phyloP scores from a whole-genome alignment of 106 monocot species.

The Posidonia australis region DNA sequence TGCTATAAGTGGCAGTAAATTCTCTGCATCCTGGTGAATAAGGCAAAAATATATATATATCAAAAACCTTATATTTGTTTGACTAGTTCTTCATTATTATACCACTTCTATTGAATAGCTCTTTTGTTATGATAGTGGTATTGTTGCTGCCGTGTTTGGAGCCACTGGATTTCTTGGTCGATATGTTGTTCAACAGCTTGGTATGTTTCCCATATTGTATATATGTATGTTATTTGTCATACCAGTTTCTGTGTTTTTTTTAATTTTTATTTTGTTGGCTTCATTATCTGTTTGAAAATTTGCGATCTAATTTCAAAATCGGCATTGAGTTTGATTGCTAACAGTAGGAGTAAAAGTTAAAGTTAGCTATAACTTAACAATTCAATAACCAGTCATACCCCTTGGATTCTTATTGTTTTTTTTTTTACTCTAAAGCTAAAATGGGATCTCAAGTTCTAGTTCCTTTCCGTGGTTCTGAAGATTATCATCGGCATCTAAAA shows the following conservation, averaged over 20 bases:
- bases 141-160: slow-evolving; percentile 95
- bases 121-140: slow-evolving; percentile 47
- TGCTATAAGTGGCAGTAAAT: too few relatives aligned
- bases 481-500: slow-evolving; percentile 89
- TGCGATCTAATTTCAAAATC: too few relatives aligned
- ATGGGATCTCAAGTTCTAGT: slow-evolving; percentile 99
- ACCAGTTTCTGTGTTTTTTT: not conserved
- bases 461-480: slow-evolving; percentile 96
- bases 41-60: too few relatives aligned
- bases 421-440: slow-evolving; percentile 46
- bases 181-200: slow-evolving; percentile 96
- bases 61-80: not conserved
- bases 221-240: not conserved
- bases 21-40: too few relatives aligned
- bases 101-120: not conserved
- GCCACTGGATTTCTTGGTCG: slow-evolving; percentile 99
- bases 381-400: not conserved
- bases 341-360: too few relatives aligned
- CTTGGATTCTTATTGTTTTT: not conserved
- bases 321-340: too few relatives aligned
- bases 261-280: too few relatives aligned
- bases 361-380: not conserved
- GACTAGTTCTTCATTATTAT: not conserved
- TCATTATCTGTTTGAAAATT: too few relatives aligned
- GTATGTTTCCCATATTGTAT: slow-evolving; percentile 28